phyloP scores from a whole-genome alignment of 805 yeast genomes.

The Teunomyces funiuensis region DNA sequence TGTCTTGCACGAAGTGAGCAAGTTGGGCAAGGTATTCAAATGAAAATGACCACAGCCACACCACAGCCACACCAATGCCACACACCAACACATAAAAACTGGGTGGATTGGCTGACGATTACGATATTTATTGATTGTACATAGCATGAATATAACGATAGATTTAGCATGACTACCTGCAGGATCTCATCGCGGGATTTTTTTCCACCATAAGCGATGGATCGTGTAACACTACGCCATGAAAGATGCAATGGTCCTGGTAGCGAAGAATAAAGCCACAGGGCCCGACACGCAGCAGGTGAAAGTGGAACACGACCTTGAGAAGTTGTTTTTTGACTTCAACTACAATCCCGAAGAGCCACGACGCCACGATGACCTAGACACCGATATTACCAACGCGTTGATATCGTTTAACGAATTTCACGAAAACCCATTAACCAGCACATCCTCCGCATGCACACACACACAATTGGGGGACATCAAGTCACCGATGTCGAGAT shows the following conservation, averaged over 20 bases:
- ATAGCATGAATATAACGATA: not conserved
- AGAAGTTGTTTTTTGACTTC: slow-evolving; percentile 9
- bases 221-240: not conserved
- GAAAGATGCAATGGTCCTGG: not conserved
- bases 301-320: slow-evolving; percentile 4
- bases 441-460: not conserved
- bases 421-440: slow-evolving; percentile 3
- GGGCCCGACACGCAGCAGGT: not conserved
- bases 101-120: not conserved
- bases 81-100: no score
- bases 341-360: slow-evolving; percentile 4
- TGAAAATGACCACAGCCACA: no score
- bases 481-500: slow-evolving; percentile 10
- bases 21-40: slow-evolving; percentile 15
- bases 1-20: slow-evolving; percentile 18
- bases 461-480: not conserved
- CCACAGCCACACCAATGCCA: no score
- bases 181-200: slow-evolving; percentile 2
- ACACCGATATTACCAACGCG: slow-evolving; percentile 17
- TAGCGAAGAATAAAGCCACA: not conserved
- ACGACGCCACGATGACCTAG: slow-evolving; percentile 6
- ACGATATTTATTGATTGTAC: not conserved
- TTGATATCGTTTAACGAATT: slow-evolving; percentile 14
- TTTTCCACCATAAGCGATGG: not conserved
- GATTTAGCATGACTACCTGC: not conserved